Evolutionary conservation across 2,329 filamentous ascomycete genomes (phyloP).

Genomic region (Hypoxylon sp.): DNA sequence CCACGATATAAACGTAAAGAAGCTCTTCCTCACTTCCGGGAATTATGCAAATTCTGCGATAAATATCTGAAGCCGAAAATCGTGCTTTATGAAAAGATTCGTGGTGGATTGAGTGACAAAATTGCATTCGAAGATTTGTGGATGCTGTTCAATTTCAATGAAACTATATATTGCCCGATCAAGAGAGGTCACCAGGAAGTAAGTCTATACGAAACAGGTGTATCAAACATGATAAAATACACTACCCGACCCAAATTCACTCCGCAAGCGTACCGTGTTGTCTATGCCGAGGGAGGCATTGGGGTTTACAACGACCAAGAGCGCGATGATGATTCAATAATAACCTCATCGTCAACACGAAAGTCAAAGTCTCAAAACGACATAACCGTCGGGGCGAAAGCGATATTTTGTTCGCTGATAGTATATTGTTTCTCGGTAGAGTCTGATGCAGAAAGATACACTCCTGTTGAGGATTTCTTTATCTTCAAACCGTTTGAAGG

Average conservation of each 20-base stretch:
- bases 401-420: slow-evolving; percentile 28
- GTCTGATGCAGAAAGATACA: slow-evolving; percentile 48
- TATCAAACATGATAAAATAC: background rate
- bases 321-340: slow-evolving; percentile 3
- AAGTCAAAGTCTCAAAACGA: slow-evolving; percentile 4
- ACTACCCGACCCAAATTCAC: slow-evolving; percentile 9
- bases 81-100: slow-evolving; percentile 20
- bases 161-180: slow-evolving; percentile 43
- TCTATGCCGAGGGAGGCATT: slow-evolving; percentile 35
- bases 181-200: slow-evolving; percentile 16
- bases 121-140: slow-evolving; percentile 49
- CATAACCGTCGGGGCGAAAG: slow-evolving; percentile 9
- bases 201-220: background rate
- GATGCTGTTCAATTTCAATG: slow-evolving; percentile 49
- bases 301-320: slow-evolving; percentile 3
- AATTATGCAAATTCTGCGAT: slow-evolving; percentile 34
- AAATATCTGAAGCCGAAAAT: slow-evolving; percentile 33
- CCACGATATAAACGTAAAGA: background rate
- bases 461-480: slow-evolving; percentile 44
- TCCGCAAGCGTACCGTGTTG: slow-evolving; percentile 44
- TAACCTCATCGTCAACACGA: background rate
- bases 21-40: slow-evolving; percentile 6
- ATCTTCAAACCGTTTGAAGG: slow-evolving; percentile 51
- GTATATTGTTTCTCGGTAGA: slow-evolving; percentile 49
- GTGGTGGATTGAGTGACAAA: slow-evolving; percentile 13